Base-by-base conservation (phyloP, 768 basidiomycete genomes). In the Auricularia sp. region DNA sequence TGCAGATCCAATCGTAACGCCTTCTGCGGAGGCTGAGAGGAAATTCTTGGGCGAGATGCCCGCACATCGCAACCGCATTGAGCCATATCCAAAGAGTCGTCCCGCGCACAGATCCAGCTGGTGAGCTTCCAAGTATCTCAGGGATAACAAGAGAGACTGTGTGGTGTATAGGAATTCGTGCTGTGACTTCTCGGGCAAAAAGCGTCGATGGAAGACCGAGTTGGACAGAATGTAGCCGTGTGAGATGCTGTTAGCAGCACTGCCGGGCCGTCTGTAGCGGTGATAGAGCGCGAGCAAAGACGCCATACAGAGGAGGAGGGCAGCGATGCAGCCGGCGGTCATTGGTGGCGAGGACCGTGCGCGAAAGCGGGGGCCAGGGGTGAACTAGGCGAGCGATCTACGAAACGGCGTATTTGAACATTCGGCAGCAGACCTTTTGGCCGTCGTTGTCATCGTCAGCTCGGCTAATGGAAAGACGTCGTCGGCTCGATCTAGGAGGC, bases 141-240 rank as follows among this genome's bases (percentile, higher is more conserved):
- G 71, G 7, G 85, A 82, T n/a, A 87, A 72, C 16, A 85, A 76
- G 3, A 87, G 66, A 53, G 80, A 80, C 11, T 87, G 68, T 2
- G 84, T 83, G 0, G 83, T 80, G 70, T 88, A 89, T n/a, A 76
- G 78, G 70, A 87, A 88, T 0, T 80, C 73, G 70, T 87, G 83
- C 18, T 73, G 66, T 2, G 84, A 75, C 10, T 73, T 68, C 11
- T 66, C 65, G 0, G 87, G 87, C 3, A 84, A 73, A 33, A 80
- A 73, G 16, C 85, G 78, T 2, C 78, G 75, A 70, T 87, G 86
- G 0, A 80, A 79, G 47, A 87, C 81, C 33, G 75, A 72, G 70
- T 81, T 84, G 62, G 78, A 73, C 39, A 86, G 73, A 65, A 87
- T 73, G 70, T 83, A 85, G 18, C 71, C 80, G 39, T 42, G 10